phyloP scores from a whole-genome alignment of 2,329 filamentous ascomycete genomes.

The Penicillium sp. region DNA sequence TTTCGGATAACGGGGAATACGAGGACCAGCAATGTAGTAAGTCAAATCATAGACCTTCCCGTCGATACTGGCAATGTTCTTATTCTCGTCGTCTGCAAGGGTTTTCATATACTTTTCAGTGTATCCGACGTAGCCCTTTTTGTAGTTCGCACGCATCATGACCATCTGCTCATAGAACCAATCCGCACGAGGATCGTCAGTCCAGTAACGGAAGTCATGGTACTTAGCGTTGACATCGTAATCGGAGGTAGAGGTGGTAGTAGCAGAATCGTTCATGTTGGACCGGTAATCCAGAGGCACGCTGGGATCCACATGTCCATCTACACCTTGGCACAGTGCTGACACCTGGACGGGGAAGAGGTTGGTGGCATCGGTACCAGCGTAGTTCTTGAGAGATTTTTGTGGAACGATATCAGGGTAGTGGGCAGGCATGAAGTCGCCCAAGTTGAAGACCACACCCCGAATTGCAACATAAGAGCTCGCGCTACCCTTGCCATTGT shows the following conservation, averaged over 20 bases:
- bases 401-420: slow-evolving; percentile 70
- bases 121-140: slow-evolving; percentile 86
- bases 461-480: slow-evolving; percentile 78
- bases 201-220: slow-evolving; percentile 89
- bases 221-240: slow-evolving; percentile 76
- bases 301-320: slow-evolving; percentile 66
- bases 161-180: slow-evolving; percentile 93
- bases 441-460: slow-evolving; percentile 85
- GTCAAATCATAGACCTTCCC: slow-evolving; percentile 86
- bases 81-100: slow-evolving; percentile 61
- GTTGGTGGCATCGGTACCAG: slow-evolving; percentile 80
- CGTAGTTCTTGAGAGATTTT: slow-evolving; percentile 74
- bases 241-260: slow-evolving; percentile 65
- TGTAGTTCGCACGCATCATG: slow-evolving; percentile 74
- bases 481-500: slow-evolving; percentile 70
- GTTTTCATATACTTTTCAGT: slow-evolving; percentile 74
- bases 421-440: slow-evolving; percentile 71
- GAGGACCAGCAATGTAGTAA: slow-evolving; percentile 76
- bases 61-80: slow-evolving; percentile 77
- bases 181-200: slow-evolving; percentile 78
- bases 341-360: slow-evolving; percentile 95
- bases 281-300: slow-evolving; percentile 85
- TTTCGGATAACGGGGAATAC: slow-evolving; percentile 61
- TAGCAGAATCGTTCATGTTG: slow-evolving; percentile 70
- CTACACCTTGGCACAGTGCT: slow-evolving; percentile 79